Evolutionary conservation across 2,329 filamentous ascomycete species (phyloP).

Genomic region (Arthrobotrys sinensis): DNA sequence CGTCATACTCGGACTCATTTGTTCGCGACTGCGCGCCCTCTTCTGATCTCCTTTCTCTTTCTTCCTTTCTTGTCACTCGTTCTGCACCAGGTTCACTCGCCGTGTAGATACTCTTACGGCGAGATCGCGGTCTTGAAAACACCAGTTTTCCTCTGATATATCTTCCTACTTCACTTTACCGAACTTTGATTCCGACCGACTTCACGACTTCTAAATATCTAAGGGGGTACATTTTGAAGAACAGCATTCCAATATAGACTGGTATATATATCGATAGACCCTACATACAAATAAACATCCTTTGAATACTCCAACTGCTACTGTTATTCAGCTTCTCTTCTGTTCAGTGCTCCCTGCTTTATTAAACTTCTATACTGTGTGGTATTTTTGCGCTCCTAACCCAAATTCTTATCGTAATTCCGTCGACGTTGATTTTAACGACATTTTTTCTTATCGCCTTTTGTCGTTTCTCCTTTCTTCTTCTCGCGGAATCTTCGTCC

Average conservation of each 20-base stretch:
- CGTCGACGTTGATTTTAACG: background rate
- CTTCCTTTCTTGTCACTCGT: constrained; percentile 18
- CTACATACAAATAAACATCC: background rate
- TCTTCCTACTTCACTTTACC: no score
- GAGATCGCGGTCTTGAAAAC: no score
- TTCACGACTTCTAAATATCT: no score
- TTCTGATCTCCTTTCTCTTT: constrained; percentile 9
- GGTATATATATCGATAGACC: no score
- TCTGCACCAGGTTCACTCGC: background rate
- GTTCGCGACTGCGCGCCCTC: constrained; percentile 30
- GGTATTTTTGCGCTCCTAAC: constrained; percentile 29
- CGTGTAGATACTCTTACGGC: no score
- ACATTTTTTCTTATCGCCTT: background rate
- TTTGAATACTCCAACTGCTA: background rate
- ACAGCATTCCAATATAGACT: no score
- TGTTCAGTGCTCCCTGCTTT: background rate
- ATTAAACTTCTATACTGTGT: background rate
- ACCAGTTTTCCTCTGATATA: no score
- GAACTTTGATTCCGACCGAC: no score
- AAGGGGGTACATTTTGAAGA: no score
- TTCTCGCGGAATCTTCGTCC: no score
- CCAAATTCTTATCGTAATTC: background rate
- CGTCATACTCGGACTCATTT: constrained; percentile 38
- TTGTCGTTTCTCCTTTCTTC: background rate
- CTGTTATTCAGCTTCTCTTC: background rate